Conservation (phyloP, 805 yeast species). For the Saccharomycopsis capsularis region DNA sequence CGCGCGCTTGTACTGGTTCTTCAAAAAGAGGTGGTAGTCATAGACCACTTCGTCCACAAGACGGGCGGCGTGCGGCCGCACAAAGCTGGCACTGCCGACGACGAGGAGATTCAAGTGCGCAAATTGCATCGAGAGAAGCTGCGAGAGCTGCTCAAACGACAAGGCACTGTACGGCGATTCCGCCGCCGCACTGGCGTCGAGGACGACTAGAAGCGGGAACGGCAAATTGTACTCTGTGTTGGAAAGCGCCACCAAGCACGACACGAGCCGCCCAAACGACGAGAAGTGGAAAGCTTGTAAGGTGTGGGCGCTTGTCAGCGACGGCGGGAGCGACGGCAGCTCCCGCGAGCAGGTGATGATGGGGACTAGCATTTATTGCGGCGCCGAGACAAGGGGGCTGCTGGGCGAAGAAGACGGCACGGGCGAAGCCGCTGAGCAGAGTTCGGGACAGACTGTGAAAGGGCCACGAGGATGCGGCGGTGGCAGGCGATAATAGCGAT, state of each 20-base stretch:
- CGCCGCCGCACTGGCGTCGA: not conserved
- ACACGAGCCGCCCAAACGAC: not conserved
- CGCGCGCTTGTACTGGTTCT: conserved; percentile 32
- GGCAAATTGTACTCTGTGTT: conserved; percentile 7
- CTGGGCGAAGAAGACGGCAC: too few relatives aligned
- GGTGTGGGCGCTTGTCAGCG: too few relatives aligned
- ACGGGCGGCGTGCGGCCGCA: too few relatives aligned
- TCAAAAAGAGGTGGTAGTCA: conserved; percentile 17
- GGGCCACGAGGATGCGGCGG: too few relatives aligned
- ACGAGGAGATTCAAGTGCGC: conserved; percentile 6
- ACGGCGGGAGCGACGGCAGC: too few relatives aligned
- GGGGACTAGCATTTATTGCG: too few relatives aligned
- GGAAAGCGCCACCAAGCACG: not conserved
- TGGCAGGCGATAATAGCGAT: too few relatives aligned
- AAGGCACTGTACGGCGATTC: not conserved
- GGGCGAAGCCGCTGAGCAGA: too few relatives aligned
- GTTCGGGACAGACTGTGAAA: too few relatives aligned
- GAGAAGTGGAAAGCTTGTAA: not conserved
- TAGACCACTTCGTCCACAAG: not conserved
- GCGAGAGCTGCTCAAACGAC: not conserved
- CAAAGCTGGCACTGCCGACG: not conserved
- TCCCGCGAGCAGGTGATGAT: too few relatives aligned
- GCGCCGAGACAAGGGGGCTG: too few relatives aligned
- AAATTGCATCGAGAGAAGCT: conserved; percentile 1
- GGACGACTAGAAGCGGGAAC: conserved; percentile 9